Evolutionary conservation across 106 monocot species (phyloP), one percentile per base, ranked within the genome.

Genomic region (Posidonia australis): DNA sequence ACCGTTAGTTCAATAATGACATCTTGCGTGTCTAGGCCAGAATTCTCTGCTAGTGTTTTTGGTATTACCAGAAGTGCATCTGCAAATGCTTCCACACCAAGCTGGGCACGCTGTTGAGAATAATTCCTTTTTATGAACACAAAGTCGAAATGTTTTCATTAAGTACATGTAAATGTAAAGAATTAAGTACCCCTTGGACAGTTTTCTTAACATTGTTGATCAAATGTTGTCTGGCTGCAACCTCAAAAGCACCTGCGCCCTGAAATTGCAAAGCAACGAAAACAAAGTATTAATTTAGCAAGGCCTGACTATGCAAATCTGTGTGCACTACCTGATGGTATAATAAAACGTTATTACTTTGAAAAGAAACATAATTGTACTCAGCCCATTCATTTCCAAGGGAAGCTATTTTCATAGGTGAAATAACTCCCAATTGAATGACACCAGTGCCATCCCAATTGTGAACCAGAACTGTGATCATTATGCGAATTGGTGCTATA

Each of bases 51-150:
- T 28, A 96, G 70, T 23, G 86, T 96, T 70, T 96, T 96, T 25
- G 94, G 94, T 21, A 96, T 65, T 10, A 96, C 94, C 22, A 96
- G 72, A 58, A 96, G 94, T 28, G 94, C 94, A 65, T 96, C 80
- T 11, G 94, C 94, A 87, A 96, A 96, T 62, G 94, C 94, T 77
- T 84, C 83, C 18, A 96, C 84, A 31, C 94, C 94, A 71, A 96
- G 86, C 54, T 96, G 94, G 62, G 94, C 94, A 58, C 94, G 86
- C 94, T 96, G 82, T 62, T 60, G 42, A 60, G 4, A 64, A 66
- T 10, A 67, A 0, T n/a, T 23, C 30, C 44, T 20, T 69, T 44
- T 13, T 7, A 45, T 51, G 47, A 52, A 9, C 58, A 31, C 24
- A 67, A 36, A 67, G n/a, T 32, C 1, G 16, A 22, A n/a, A n/a